phyloP scores from a whole-genome alignment of 2,329 filamentous ascomycete genomes.

The Pseudogymnoascus verrucosus region DNA sequence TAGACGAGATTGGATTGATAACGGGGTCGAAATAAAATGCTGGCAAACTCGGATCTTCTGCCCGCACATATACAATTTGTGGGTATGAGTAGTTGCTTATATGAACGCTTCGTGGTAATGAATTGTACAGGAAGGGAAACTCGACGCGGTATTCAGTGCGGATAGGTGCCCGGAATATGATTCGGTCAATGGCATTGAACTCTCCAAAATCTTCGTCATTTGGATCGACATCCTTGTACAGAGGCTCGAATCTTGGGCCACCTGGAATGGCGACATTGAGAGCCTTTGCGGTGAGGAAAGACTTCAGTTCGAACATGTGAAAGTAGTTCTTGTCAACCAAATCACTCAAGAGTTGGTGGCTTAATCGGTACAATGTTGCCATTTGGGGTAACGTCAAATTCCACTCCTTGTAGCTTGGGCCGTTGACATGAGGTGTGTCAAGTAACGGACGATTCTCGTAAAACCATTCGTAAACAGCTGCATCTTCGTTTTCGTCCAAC shows the following conservation, averaged over 20 bases:
- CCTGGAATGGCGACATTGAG: conserved; percentile 97
- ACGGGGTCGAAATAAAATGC: conserved; percentile 97
- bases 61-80: conserved; percentile 81
- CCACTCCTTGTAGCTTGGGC: conserved; percentile 94
- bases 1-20: conserved; percentile 94
- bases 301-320: conserved; percentile 91
- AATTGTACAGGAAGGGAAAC: conserved; percentile 94
- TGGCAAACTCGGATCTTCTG: conserved; percentile 81
- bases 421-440: conserved; percentile 90
- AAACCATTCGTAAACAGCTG: conserved; percentile 89
- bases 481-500: conserved; percentile 87
- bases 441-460: conserved; percentile 88
- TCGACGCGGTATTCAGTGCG: conserved; percentile 93
- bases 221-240: conserved; percentile 98
- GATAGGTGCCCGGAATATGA: conserved; percentile 94
- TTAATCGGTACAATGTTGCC: conserved; percentile 88
- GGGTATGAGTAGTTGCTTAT: conserved; percentile 91
- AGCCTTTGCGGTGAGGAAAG: conserved; percentile 92
- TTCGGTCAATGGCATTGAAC: conserved; percentile 98
- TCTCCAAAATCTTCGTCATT: conserved; percentile 99
- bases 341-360: conserved; percentile 83
- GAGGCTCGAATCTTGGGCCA: conserved; percentile 88
- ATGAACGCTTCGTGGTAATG: conserved; percentile 86
- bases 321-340: conserved; percentile 96
- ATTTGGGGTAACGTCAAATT: conserved; percentile 90